Evolutionary conservation across 2,329 filamentous ascomycete genomes (phyloP), one percentile per base, ranked within the genome.

Genomic region (Zopfia rhizophila): DNA sequence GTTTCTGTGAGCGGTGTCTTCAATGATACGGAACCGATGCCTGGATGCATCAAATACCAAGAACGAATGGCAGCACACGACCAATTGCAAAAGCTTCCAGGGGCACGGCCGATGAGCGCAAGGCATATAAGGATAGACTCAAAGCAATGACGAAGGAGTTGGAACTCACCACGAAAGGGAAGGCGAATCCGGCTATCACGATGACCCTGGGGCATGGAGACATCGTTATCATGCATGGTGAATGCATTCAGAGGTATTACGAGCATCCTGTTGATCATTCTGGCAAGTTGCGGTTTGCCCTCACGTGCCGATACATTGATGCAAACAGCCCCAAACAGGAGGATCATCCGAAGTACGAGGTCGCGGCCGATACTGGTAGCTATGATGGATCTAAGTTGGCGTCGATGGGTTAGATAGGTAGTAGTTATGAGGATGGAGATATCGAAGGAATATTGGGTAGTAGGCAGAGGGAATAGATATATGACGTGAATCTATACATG

Each of bases 191-290:
- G 3, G 65, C 68, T 52, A 68, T 83, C 11, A 72, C 66, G 2
- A 63, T 84, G 59, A 68, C 72, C 1, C 68, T 89, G 3, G 73
- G 77, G 6, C 85, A 89, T 60, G 86, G 85, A 0, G 85, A 88
- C 59, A 78, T 88, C 8, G 76, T 84, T 2, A 71, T 87, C 13
- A 88, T 88, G 84, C 78, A 85, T 53, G 85, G 84, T 0, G 70
- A 70, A 0, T 69, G 72, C 0, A 81, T 89, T 10, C 86, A 89
- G 55, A 73, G 77, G 53, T 73, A 78, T 14, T 84, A 85, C 42
- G 83, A 87, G 76, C 83, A 86, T 57, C 70, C 72, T 14, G 82
- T 86, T 0, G 75, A 73, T 0, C 78, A 82, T 4, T 48, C 66
- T 7, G 81, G 81, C 0, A 75, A 72, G 37, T 67, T 83, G 29